A percentile compares a stretch with the other conserved stretches of the same genome.
These are phyloP conservation scores for Penicillium taxi DNA, from an alignment of 495 filamentous ascomycete genomes.

Conservation along the genomic window DNA sequence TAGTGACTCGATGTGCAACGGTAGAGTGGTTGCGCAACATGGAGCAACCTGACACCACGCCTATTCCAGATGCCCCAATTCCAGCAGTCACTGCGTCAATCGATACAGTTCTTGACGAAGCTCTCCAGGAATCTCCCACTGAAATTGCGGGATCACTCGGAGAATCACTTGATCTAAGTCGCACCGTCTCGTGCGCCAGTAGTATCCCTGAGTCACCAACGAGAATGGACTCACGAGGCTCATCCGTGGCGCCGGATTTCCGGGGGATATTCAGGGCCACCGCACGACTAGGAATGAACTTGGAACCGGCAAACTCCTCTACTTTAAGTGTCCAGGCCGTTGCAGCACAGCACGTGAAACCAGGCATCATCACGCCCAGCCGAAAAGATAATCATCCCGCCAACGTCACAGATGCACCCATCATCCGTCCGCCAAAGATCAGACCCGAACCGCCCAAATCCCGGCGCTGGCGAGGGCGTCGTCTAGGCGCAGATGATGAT, in stretches of 20 bases:
- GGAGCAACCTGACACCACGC: constrained; percentile 13
- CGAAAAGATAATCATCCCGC: constrained; percentile 35
- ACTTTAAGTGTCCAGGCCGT: constrained; percentile 66
- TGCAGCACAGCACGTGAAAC: constrained; percentile 72
- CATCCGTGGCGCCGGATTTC: constrained; percentile 15
- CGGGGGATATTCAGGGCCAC: constrained; percentile 19
- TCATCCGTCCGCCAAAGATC: constrained; percentile 24
- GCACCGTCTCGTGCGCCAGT: constrained; percentile 40
- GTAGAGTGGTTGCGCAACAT: constrained; percentile 69
- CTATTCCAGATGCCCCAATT: constrained; percentile 7
- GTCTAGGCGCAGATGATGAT: constrained; percentile 18
- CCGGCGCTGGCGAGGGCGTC: constrained; percentile 36
- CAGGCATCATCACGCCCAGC: constrained; percentile 78
- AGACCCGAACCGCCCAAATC: constrained; percentile 40
- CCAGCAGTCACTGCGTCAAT: constrained; percentile 14
- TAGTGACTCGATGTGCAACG: constrained; percentile 71
- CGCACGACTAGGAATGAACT: constrained; percentile 38
- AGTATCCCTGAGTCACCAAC: constrained; percentile 27
- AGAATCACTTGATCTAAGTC: constrained; percentile 20
- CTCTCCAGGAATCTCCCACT: constrained; percentile 13
- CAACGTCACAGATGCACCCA: constrained; percentile 13
- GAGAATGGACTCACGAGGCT: constrained; percentile 21
- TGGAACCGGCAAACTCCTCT: constrained; percentile 40
- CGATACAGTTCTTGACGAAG: constrained; percentile 18
- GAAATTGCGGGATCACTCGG: constrained; percentile 22